Percentiles rank a stretch among this genome's conserved stretches.
Conservation (phyloP, 2,329 filamentous ascomycete species). For the Aspergillus carbonarius region DNA sequence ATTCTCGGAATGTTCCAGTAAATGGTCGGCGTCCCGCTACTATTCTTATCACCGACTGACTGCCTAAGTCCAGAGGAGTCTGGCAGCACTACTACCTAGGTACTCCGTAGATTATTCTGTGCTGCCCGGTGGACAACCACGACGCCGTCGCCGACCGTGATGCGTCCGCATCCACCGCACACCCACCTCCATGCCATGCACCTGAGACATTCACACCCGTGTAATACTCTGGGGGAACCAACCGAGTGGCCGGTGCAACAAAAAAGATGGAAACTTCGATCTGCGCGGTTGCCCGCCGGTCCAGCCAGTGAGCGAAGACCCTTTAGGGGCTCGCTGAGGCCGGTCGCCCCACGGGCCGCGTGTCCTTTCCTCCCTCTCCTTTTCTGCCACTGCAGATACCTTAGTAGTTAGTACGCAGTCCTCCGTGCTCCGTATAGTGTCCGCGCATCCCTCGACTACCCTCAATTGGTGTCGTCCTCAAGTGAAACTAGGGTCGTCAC, state of each 20-base stretch:
- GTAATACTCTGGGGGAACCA: background rate
- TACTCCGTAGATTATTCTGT: too few relatives aligned
- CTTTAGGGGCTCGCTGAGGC: slow-evolving; percentile 4
- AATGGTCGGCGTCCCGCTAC: background rate
- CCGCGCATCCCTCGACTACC: background rate
- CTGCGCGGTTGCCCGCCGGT: slow-evolving; percentile 18
- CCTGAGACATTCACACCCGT: background rate
- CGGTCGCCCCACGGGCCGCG: slow-evolving; percentile 25
- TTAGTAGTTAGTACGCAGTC: too few relatives aligned
- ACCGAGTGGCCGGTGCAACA: background rate
- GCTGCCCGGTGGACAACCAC: too few relatives aligned
- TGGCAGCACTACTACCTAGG: background rate
- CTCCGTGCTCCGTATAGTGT: background rate
- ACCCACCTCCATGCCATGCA: background rate
- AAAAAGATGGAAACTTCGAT: slow-evolving; percentile 13
- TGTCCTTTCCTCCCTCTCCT: slow-evolving; percentile 19
- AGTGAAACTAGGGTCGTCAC: background rate
- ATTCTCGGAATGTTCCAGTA: slow-evolving; percentile 12
- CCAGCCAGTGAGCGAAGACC: slow-evolving; percentile 16
- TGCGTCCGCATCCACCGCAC: background rate
- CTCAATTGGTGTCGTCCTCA: background rate
- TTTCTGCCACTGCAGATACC: background rate
- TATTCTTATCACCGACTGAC: slow-evolving; percentile 1
- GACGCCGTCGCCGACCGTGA: background rate
- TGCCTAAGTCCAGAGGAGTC: background rate